Conservation (phyloP, 495 filamentous ascomycete species). For the Aspergillus cavernicola region DNA sequence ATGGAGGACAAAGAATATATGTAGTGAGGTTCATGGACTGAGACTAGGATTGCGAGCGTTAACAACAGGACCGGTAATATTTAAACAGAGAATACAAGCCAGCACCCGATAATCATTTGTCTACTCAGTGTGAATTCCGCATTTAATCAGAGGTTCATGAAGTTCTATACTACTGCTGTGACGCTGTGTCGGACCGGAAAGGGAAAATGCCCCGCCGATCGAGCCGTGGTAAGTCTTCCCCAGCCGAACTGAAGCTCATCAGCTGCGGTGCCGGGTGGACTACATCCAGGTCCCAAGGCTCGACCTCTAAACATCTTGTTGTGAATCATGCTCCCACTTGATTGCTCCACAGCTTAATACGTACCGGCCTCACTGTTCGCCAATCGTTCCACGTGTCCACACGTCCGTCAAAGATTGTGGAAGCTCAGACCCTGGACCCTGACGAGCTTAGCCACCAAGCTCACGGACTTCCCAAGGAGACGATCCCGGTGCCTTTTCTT, state of each 20-base stretch:
- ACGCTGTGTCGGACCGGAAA: no score
- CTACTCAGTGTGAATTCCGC: no score
- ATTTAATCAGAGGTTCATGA: no score
- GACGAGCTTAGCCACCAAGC: constrained; percentile 11
- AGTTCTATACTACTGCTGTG: no score
- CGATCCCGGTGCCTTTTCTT: constrained; percentile 3
- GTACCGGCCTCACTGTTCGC: neutral
- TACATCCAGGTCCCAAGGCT: neutral
- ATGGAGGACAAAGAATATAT: no score
- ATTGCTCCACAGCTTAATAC: neutral
- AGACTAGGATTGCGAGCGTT: no score
- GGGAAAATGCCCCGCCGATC: constrained; percentile 19
- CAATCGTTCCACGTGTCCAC: constrained; percentile 8
- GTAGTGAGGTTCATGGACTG: no score
- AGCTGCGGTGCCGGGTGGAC: neutral
- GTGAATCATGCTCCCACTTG: neutral
- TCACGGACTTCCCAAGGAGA: neutral
- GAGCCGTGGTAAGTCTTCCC: constrained; percentile 13
- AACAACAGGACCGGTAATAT: no score
- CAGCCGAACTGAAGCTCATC: constrained; percentile 1
- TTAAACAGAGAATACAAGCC: no score
- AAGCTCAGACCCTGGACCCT: neutral
- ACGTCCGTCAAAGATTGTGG: no score
- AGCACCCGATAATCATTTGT: no score
- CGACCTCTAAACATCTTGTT: neutral